A percentile compares a stretch with the other conserved stretches of the same genome.
phyloP scores from a whole-genome alignment of 768 basidiomycete genomes.

The Amanita subjunquillea region DNA sequence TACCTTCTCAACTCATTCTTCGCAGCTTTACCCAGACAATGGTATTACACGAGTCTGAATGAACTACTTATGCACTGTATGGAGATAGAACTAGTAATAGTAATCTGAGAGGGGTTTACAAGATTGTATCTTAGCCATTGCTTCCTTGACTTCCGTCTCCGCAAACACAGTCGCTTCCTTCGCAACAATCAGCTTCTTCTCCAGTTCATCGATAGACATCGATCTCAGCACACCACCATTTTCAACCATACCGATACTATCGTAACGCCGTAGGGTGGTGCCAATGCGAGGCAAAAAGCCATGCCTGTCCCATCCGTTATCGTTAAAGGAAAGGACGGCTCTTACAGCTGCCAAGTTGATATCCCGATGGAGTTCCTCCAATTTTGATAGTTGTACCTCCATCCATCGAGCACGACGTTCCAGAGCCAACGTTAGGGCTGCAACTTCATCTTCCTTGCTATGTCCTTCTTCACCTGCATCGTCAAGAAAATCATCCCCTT shows the following conservation, averaged over 20 bases:
- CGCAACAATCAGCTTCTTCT: constrained; percentile 61
- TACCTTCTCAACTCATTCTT: background rate
- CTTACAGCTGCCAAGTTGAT: constrained; percentile 84
- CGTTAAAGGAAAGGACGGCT: constrained; percentile 74
- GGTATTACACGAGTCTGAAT: background rate
- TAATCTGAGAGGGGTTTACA: constrained; percentile 19
- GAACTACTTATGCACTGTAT: background rate
- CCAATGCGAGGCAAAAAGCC: constrained; percentile 62
- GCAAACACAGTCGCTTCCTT: constrained; percentile 64
- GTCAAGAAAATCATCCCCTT: constrained; percentile 79
- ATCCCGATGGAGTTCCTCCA: constrained; percentile 83
- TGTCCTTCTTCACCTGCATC: constrained; percentile 56
- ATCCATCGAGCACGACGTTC: constrained; percentile 90
- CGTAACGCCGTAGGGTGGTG: constrained; percentile 58
- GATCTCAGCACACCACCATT: constrained; percentile 32
- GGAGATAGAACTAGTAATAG: background rate
- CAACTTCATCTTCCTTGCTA: constrained; percentile 76
- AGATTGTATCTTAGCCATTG: constrained; percentile 58
- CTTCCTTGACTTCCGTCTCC: constrained; percentile 64
- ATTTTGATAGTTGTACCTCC: constrained; percentile 82
- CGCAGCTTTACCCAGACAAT: constrained; percentile 23
- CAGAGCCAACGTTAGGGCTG: constrained; percentile 70
- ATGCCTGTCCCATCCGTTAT: constrained; percentile 73
- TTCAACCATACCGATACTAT: constrained; percentile 48
- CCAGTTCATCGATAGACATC: constrained; percentile 66